Evolutionary conservation across 176 grass and related monocot species (phyloP).

Genomic region (Avena atlantica): DNA sequence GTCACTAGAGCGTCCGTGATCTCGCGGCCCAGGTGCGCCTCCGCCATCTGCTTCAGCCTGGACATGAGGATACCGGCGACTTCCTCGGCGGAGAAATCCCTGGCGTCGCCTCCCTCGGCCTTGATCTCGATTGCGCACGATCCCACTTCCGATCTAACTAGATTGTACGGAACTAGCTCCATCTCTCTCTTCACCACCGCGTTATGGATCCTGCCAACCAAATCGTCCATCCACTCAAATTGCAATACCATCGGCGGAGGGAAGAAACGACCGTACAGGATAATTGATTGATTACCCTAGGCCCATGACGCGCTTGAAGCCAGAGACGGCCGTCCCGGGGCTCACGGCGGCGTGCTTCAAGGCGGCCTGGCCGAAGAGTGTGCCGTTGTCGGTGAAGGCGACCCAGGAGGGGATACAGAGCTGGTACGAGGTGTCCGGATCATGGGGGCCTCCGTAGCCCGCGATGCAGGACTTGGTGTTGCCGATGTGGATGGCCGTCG

Average conservation of each 20-base stretch:
- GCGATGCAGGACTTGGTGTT: constrained; percentile 26
- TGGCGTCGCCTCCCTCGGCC: neutral
- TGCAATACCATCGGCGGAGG: neutral
- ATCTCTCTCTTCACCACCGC: neutral
- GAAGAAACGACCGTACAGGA: neutral
- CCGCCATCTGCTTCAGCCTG: neutral
- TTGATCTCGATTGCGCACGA: neutral
- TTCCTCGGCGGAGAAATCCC: neutral
- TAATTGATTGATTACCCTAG: neutral
- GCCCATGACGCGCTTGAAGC: neutral
- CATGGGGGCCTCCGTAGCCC: neutral
- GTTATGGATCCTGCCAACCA: neutral
- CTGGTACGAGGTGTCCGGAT: constrained; percentile 4
- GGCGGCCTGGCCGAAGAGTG: constrained; percentile 10
- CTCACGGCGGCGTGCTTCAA: constrained; percentile 8
- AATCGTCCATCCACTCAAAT: neutral
- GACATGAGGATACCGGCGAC: neutral
- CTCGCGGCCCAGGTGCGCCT: constrained; percentile 7
- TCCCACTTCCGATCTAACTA: neutral
- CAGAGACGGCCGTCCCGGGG: constrained; percentile 13
- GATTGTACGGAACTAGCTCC: neutral
- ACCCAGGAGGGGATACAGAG: constrained; percentile 16
- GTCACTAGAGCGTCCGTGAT: neutral
- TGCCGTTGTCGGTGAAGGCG: constrained; percentile 11
- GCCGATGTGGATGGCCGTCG: constrained; percentile 19